Conservation (phyloP, 2,329 filamentous ascomycete species). For the Fusarium sp. region DNA sequence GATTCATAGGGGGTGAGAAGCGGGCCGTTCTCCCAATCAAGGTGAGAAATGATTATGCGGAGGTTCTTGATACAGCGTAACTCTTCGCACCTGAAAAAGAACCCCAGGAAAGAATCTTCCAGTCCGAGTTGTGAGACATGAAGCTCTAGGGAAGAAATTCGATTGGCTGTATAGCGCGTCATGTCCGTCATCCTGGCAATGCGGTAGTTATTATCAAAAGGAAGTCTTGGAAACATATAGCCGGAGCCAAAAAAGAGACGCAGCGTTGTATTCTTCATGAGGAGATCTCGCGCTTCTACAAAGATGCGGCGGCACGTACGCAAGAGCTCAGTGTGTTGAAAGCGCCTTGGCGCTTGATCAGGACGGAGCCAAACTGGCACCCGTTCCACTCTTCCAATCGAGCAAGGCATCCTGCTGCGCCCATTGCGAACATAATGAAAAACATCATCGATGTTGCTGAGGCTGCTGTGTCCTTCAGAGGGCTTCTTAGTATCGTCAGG, state of each 20-base stretch:
- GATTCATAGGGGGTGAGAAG: slow-evolving; percentile 18
- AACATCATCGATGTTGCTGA: background rate
- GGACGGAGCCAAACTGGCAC: background rate
- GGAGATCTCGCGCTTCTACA: slow-evolving; percentile 12
- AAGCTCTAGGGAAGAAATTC: slow-evolving; percentile 16
- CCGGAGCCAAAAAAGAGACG: background rate
- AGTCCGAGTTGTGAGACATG: background rate
- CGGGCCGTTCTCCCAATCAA: background rate
- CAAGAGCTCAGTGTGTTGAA: slow-evolving; percentile 13
- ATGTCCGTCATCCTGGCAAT: slow-evolving; percentile 1
- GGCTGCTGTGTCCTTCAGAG: background rate
- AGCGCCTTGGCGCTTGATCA: background rate
- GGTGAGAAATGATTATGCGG: slow-evolving; percentile 11
- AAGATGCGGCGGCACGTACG: slow-evolving; percentile 20
- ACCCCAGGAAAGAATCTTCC: fast-evolving
- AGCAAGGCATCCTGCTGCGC: background rate
- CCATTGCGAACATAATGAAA: background rate
- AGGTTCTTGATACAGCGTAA: slow-evolving; percentile 8
- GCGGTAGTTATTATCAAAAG: background rate
- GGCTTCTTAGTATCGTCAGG: background rate
- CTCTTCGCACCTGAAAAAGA: fast-evolving
- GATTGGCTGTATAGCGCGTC: slow-evolving; percentile 23
- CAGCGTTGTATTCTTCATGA: slow-evolving; percentile 15
- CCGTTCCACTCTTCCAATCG: background rate
- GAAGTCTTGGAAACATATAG: background rate